Percentiles rank a stretch among this genome's conserved stretches.
Evolutionary conservation across 2,329 filamentous ascomycete genomes (phyloP).

Genomic region (Spiromastix sp.): DNA sequence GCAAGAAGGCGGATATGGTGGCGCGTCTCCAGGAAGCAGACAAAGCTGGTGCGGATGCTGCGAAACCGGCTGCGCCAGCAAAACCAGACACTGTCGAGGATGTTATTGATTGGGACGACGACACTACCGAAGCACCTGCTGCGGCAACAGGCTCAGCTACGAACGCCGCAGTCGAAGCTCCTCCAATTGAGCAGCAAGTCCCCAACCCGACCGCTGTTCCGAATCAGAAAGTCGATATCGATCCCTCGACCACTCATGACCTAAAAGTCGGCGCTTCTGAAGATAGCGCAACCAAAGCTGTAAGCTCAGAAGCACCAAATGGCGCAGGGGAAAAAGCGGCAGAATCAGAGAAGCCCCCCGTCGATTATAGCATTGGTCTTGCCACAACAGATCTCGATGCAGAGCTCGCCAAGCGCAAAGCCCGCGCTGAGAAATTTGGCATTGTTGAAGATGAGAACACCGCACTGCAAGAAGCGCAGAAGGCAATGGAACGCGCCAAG

Average conservation of each 20-base stretch:
- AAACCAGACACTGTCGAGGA: constrained; percentile 23
- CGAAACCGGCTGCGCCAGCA: constrained; percentile 7
- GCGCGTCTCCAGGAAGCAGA: constrained; percentile 38
- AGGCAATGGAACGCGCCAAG: constrained; percentile 36
- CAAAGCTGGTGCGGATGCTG: constrained; percentile 19
- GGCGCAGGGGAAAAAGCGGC: constrained; percentile 11
- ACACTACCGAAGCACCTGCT: constrained; percentile 19
- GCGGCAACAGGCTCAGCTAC: constrained; percentile 19
- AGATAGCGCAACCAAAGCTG: constrained; percentile 4
- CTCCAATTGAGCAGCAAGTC: constrained; percentile 24
- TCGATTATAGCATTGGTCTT: constrained; percentile 32
- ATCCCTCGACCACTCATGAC: constrained; percentile 30
- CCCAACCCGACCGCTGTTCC: constrained; percentile 29
- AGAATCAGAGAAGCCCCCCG: constrained; percentile 20
- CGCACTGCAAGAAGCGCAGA: constrained; percentile 31
- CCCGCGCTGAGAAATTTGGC: constrained; percentile 40
- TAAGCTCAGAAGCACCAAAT: constrained; percentile 6
- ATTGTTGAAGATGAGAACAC: constrained; percentile 31
- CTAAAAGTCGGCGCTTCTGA: constrained; percentile 18
- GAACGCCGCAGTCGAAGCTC: constrained; percentile 19
- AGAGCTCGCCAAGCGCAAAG: constrained; percentile 38
- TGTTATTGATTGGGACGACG: constrained; percentile 36
- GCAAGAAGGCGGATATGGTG: constrained; percentile 41
- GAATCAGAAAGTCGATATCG: constrained; percentile 27
- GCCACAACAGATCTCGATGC: constrained; percentile 34